Percentiles rank a stretch among this genome's conserved stretches.
Evolutionary conservation across 768 basidiomycete species (phyloP).

Genomic region (Rubroboletus pulcherrimus): DNA sequence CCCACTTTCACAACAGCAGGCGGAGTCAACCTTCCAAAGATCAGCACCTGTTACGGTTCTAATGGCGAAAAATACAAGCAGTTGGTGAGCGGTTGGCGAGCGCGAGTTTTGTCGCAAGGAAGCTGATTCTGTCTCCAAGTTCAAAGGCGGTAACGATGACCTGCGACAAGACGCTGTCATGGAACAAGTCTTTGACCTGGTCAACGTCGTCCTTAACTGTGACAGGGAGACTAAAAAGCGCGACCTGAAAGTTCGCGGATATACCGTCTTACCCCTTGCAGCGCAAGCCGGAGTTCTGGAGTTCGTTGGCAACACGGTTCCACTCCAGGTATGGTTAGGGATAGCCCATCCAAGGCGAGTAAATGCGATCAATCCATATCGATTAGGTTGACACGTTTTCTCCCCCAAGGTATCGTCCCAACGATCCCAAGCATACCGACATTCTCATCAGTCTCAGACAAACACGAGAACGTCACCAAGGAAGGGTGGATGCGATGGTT

Average conservation of each 20-base stretch:
- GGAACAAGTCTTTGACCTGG: slow-evolving; percentile 94
- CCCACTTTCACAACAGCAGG: slow-evolving; percentile 60
- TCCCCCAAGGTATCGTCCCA: slow-evolving; percentile 57
- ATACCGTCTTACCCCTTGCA: slow-evolving; percentile 86
- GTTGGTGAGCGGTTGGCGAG: slow-evolving; percentile 50
- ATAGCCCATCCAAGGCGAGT: slow-evolving; percentile 60
- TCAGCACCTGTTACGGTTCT: slow-evolving; percentile 63
- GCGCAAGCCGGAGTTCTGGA: slow-evolving; percentile 81
- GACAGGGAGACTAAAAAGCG: slow-evolving; percentile 79
- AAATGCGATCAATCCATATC: not conserved
- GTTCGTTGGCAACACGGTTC: slow-evolving; percentile 78
- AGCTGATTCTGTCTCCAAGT: slow-evolving; percentile 43
- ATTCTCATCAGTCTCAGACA: slow-evolving; percentile 29
- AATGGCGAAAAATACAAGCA: slow-evolving; percentile 70
- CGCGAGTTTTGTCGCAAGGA: not conserved
- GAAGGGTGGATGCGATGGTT: slow-evolving; percentile 30
- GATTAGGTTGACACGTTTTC: not conserved
- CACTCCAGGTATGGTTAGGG: slow-evolving; percentile 60
- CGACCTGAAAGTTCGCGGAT: slow-evolving; percentile 70
- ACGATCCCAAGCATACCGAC: slow-evolving; percentile 42
- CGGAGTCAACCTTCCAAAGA: slow-evolving; percentile 82
- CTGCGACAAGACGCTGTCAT: slow-evolving; percentile 97
- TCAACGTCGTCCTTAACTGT: slow-evolving; percentile 68
- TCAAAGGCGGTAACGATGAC: slow-evolving; percentile 91
- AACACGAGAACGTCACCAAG: slow-evolving; percentile 31